Evolutionary conservation across 805 yeast species (phyloP), one percentile per base, ranked within the genome.

Genomic region (Groenewaldozyma tartarivorans): DNA sequence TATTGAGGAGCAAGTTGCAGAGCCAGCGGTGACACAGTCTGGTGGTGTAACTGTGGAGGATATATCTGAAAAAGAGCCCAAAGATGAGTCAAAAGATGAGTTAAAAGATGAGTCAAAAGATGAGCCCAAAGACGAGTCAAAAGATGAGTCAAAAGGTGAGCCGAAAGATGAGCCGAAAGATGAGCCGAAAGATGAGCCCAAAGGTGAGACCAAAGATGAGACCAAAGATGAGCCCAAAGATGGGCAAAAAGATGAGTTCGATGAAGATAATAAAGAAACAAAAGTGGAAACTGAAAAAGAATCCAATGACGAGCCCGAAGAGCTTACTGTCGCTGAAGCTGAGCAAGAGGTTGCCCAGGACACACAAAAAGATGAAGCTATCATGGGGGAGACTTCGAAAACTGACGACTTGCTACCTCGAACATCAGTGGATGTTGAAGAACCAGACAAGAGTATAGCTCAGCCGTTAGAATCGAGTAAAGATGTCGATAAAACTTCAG

Each of bases 111-210:
- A 47, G 22, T 30, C 41, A 38, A 18, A 20, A 37, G 41, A 50
- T 40, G 47, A 44, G 21, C 37, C 27, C 18, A 42, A 39, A 13
- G 38, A 48, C 40, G 47, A 36, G 36, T 20, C 38, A 30, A 22
- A 17, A 18, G 20, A 15, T 11, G 39, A 20, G 26, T 38, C 39
- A 32, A 16, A 27, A n/a, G 40, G n/a, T 18, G 27, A 31, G 29
- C 33, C 15, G 32, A 29, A 20, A 39, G 43, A 9, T 29, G 33
- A 34, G 34, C 34, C 5, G 35, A 34, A 19, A 42, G 36, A 33
- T 29, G 33, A 34, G 34, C 34, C 5, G 35, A 34, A 19, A 42
- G 36, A 33, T 29, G 33, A 34, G 34, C 34, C 5, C 33, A 34
- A 19, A 42, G 36, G 33, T 29, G 33, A 34, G 34, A 33, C 5